A percentile compares a stretch with the other conserved stretches of the same genome.
phyloP scores from a whole-genome alignment of 345 rosid genomes.

The Brassica nigra region DNA sequence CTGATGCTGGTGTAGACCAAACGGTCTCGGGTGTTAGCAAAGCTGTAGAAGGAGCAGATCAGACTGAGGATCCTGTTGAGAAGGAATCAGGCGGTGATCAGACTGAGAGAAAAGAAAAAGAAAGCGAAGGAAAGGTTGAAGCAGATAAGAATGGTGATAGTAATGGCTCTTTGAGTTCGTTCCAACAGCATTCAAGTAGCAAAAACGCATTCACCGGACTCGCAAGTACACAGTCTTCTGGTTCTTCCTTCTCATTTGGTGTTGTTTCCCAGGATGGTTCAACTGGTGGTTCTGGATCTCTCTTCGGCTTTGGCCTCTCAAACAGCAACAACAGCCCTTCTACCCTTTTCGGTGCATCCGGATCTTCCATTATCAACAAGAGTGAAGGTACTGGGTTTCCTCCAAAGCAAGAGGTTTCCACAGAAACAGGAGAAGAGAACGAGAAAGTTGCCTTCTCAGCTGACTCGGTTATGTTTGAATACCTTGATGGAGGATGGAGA shows the following conservation, averaged over 20 bases:
- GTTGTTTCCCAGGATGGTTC: slow-evolving; percentile 57
- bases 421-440: slow-evolving; percentile 95
- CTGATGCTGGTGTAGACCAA: slow-evolving; percentile 37
- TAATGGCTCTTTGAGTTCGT: slow-evolving; percentile 60
- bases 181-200: slow-evolving; percentile 91
- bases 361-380: slow-evolving; percentile 57
- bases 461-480: slow-evolving; percentile 80
- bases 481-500: slow-evolving; percentile 75
- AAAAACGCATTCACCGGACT: slow-evolving; percentile 95
- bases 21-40: slow-evolving; percentile 25
- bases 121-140: slow-evolving; percentile 44
- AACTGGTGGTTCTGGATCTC: slow-evolving; percentile 46
- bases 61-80: slow-evolving; percentile 45
- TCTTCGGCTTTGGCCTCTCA: slow-evolving; percentile 58
- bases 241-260: slow-evolving; percentile 71
- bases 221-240: slow-evolving; percentile 84
- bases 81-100: slow-evolving; percentile 44
- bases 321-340: slow-evolving; percentile 66
- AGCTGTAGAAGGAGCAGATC: slow-evolving; percentile 44
- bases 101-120: slow-evolving; percentile 43
- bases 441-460: slow-evolving; percentile 77
- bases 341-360: slow-evolving; percentile 48
- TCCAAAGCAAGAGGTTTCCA: slow-evolving; percentile 73
- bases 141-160: slow-evolving; percentile 51
- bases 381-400: slow-evolving; percentile 62